Evolutionary conservation across 805 yeast genomes (phyloP).

Genomic region (Starmerella bombi): DNA sequence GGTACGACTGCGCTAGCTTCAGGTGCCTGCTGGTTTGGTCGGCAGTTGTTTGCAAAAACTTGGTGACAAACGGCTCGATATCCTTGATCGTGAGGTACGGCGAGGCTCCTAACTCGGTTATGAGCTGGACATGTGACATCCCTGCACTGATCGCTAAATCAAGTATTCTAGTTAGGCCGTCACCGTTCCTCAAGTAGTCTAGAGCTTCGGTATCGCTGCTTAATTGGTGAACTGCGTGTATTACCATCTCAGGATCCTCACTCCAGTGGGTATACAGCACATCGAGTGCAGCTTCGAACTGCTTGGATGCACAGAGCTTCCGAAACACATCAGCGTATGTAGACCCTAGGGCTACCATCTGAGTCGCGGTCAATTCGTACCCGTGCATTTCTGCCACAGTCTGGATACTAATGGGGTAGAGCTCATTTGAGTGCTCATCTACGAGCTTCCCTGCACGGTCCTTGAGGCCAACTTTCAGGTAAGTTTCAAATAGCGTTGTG

Average conservation of each 20-base stretch:
- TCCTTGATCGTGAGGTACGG: conserved; percentile 58
- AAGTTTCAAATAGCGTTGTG: conserved; percentile 71
- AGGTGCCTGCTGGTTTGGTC: conserved; percentile 56
- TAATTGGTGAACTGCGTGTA: conserved; percentile 7
- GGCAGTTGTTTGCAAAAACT: conserved; percentile 45
- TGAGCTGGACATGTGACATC: conserved; percentile 61
- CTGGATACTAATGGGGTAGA: conserved; percentile 42
- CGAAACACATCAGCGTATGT: conserved; percentile 54
- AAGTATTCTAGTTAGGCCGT: conserved; percentile 1
- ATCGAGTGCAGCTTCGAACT: conserved; percentile 43
- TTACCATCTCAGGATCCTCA: conserved; percentile 37
- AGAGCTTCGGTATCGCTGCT: conserved; percentile 2
- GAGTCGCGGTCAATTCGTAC: conserved; percentile 19
- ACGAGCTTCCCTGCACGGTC: conserved; percentile 48
- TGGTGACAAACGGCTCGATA: conserved; percentile 53
- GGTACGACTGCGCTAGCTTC: conserved; percentile 54
- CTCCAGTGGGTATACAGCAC: conserved; percentile 49
- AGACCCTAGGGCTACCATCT: conserved; percentile 25
- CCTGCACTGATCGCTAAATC: conserved; percentile 21
- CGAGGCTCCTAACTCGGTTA: conserved; percentile 52
- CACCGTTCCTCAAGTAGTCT: conserved; percentile 1
- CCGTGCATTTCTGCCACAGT: conserved; percentile 24
- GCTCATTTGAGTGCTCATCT: conserved; percentile 33
- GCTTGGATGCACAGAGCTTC: conserved; percentile 44
- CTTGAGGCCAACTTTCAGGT: conserved; percentile 43